Evolutionary conservation across 1,284 basidiomycete species (phyloP).

Genomic region (Leucoagaricus sp.): DNA sequence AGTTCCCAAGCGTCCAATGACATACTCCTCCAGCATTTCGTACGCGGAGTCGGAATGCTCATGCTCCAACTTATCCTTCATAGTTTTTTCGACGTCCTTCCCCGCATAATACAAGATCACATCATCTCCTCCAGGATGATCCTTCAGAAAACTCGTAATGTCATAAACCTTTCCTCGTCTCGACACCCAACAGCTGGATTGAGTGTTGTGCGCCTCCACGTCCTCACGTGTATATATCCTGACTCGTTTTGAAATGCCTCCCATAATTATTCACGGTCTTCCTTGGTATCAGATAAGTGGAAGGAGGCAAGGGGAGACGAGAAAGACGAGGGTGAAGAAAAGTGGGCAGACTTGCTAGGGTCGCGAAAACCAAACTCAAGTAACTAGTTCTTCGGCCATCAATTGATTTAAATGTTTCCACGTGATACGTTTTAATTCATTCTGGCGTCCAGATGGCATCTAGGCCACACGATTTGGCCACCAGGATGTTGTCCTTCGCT

Average conservation of each 20-base stretch:
- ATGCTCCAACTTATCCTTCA: constrained; percentile 87
- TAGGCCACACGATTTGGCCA: no score
- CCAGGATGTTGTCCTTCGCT: no score
- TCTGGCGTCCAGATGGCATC: neutral
- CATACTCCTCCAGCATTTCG: constrained; percentile 88
- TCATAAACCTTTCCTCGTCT: constrained; percentile 79
- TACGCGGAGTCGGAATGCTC: constrained; percentile 94
- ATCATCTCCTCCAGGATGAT: constrained; percentile 89
- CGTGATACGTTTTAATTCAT: constrained; percentile 1
- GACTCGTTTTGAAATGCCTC: constrained; percentile 59
- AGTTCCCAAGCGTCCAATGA: constrained; percentile 78
- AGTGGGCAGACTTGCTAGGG: constrained; percentile 12
- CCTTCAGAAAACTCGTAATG: constrained; percentile 71
- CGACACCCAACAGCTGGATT: constrained; percentile 74
- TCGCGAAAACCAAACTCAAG: neutral
- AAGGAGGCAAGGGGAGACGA: neutral
- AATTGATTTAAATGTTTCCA: neutral
- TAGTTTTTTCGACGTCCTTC: constrained; percentile 78
- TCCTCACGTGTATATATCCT: constrained; percentile 76
- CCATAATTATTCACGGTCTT: neutral
- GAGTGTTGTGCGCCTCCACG: constrained; percentile 57
- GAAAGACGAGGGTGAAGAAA: neutral
- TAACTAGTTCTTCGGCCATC: neutral
- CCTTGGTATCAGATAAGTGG: neutral
- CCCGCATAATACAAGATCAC: constrained; percentile 81